A percentile compares a stretch with the other conserved stretches of the same genome.
Conservation (phyloP, 108 stramenopile species). For the Seminavis robusta region DNA sequence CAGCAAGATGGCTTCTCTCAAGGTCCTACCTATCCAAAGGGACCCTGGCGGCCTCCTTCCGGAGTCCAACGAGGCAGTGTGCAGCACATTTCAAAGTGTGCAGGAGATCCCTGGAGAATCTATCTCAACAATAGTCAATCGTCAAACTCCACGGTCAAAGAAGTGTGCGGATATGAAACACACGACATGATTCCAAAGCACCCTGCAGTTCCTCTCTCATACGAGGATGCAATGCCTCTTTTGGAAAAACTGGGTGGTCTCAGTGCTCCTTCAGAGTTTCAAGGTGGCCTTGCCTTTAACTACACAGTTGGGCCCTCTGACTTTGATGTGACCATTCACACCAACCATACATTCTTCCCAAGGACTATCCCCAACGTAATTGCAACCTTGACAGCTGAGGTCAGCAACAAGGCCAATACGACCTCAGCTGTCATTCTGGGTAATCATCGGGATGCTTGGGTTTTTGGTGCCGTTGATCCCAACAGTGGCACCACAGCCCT, state of each 20-base stretch:
- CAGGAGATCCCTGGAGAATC: slow-evolving; percentile 56
- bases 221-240: slow-evolving; percentile 53
- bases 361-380: no score
- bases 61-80: slow-evolving; percentile 61
- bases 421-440: slow-evolving; percentile 57
- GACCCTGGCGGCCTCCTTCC: slow-evolving; percentile 47
- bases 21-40: slow-evolving; percentile 53
- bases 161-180: slow-evolving; percentile 31
- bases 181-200: slow-evolving; percentile 48
- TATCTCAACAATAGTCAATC: slow-evolving; percentile 22
- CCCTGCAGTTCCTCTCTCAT: slow-evolving; percentile 54
- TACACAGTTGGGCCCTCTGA: slow-evolving; percentile 50
- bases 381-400: no score
- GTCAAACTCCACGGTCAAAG: slow-evolving; percentile 17
- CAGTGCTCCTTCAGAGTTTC: no score
- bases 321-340: no score
- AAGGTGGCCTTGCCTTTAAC: no score
- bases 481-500: slow-evolving; percentile 59
- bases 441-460: slow-evolving; percentile 78
- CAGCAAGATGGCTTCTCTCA: slow-evolving; percentile 45
- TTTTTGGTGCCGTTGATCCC: slow-evolving; percentile 70
- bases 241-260: slow-evolving; percentile 44
- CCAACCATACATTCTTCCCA: no score
- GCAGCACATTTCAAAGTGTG: slow-evolving; percentile 56
- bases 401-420: no score